Conservation (phyloP, 768 basidiomycete genomes). For the Tulasnella sp. region DNA sequence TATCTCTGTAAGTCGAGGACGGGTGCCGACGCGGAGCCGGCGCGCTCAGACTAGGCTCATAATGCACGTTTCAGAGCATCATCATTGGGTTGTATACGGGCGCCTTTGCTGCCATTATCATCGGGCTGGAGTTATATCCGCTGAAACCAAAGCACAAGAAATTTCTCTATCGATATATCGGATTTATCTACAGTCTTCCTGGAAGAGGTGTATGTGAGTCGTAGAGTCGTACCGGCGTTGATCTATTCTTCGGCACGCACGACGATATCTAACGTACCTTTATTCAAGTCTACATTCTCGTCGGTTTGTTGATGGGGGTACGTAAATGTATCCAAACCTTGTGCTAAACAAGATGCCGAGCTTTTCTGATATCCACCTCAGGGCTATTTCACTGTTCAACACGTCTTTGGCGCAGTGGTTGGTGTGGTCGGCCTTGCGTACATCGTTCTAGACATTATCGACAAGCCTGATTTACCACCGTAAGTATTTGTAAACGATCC, state of each 20-base stretch:
- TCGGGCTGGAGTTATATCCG: slow-evolving; percentile 35
- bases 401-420: slow-evolving; percentile 36
- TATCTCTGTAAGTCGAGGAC: slow-evolving; percentile 8
- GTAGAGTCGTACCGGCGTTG: not conserved
- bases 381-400: slow-evolving; percentile 36
- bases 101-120: slow-evolving; percentile 35
- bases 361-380: not conserved
- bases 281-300: slow-evolving; percentile 18
- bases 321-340: not conserved
- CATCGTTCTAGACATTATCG: slow-evolving; percentile 36
- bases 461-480: slow-evolving; percentile 36
- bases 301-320: slow-evolving; percentile 12
- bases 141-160: slow-evolving; percentile 36
- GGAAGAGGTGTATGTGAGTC: slow-evolving; percentile 39
- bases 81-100: slow-evolving; percentile 37
- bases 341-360: not conserved
- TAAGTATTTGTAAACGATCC: slow-evolving; percentile 22
- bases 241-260: not conserved
- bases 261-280: not conserved
- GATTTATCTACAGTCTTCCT: slow-evolving; percentile 38
- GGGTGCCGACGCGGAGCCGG: not conserved
- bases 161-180: slow-evolving; percentile 36
- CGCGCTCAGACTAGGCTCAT: not conserved
- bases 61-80: slow-evolving; percentile 29
- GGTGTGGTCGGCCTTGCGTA: slow-evolving; percentile 35